Conservation (phyloP, 139 green algal genomes). For the Coccomyxa sp. region DNA sequence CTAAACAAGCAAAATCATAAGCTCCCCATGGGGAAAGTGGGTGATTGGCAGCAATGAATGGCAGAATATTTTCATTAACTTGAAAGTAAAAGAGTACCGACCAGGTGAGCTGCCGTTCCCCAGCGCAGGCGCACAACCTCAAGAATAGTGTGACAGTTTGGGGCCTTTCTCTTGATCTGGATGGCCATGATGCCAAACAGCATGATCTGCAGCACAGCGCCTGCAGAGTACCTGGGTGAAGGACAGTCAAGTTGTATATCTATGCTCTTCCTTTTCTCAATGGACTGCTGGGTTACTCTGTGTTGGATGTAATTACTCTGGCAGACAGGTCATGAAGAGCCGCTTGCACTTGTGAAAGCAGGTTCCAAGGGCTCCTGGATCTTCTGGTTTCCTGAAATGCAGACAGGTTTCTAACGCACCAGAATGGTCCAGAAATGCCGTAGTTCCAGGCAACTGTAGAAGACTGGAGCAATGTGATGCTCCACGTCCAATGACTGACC, state of each 20-base stretch:
- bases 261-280: too few relatives aligned
- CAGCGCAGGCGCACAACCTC: slow-evolving; percentile 36
- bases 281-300: too few relatives aligned
- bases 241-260: background rate
- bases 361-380: background rate
- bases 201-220: slow-evolving; percentile 86
- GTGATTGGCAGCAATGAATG: too few relatives aligned
- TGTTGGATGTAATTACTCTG: too few relatives aligned
- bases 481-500: slow-evolving; percentile 17
- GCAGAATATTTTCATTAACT: too few relatives aligned
- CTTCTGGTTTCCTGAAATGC: background rate
- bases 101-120: slow-evolving; percentile 3
- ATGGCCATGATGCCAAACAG: slow-evolving; percentile 89
- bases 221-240: slow-evolving; percentile 61
- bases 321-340: too few relatives aligned
- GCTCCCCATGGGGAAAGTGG: too few relatives aligned
- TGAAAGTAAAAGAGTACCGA: background rate
- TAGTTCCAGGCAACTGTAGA: slow-evolving; percentile 9
- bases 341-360: too few relatives aligned
- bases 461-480: slow-evolving; percentile 11
- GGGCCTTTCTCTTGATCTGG: slow-evolving; percentile 40
- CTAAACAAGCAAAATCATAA: background rate
- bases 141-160: slow-evolving; percentile 83
- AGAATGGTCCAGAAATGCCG: slow-evolving; percentile 18
- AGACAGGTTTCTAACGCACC: slow-evolving; percentile 2